Conservation (phyloP, 768 basidiomycete genomes). For the Suillus tomentosus region DNA sequence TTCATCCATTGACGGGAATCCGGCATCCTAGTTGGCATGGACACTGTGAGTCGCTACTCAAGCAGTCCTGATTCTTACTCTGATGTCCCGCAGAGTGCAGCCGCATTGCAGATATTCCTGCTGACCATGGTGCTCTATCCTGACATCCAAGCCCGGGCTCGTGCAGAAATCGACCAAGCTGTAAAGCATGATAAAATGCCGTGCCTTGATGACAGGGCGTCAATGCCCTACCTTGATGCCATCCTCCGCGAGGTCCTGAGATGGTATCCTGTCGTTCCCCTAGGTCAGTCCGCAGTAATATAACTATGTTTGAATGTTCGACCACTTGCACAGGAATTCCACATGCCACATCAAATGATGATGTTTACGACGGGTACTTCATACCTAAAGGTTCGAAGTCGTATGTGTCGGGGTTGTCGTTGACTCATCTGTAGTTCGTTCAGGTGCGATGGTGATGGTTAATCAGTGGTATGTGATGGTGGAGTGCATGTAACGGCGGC, state of each 20-base stretch:
- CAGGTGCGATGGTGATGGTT: not conserved
- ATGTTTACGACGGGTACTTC: constrained; percentile 42
- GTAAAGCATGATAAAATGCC: constrained; percentile 19
- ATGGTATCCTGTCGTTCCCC: constrained; percentile 27
- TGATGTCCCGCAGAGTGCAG: constrained; percentile 17
- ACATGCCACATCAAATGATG: constrained; percentile 34
- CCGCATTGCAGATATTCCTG: constrained; percentile 26
- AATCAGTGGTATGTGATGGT: constrained; percentile 5
- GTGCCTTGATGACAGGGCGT: constrained; percentile 17
- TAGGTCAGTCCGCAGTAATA: constrained; percentile 17
- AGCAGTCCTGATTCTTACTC: not conserved
- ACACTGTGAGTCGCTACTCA: constrained; percentile 7
- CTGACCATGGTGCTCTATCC: constrained; percentile 34
- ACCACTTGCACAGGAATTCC: constrained; percentile 20
- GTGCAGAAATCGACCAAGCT: constrained; percentile 30
- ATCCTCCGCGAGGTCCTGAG: constrained; percentile 24
- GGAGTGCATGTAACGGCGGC: too few species aligned
- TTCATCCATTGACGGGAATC: not conserved
- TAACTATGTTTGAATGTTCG: too few species aligned
- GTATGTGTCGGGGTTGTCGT: not conserved
- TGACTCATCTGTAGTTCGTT: not conserved
- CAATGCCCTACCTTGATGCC: constrained; percentile 30
- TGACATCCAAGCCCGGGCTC: constrained; percentile 28
- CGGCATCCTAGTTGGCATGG: not conserved
- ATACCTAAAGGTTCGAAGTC: constrained; percentile 51